These are phyloP conservation scores for Stentor roeselii DNA, from an alignment of 73 alveolate genomes.

Conservation along the genomic window DNA sequence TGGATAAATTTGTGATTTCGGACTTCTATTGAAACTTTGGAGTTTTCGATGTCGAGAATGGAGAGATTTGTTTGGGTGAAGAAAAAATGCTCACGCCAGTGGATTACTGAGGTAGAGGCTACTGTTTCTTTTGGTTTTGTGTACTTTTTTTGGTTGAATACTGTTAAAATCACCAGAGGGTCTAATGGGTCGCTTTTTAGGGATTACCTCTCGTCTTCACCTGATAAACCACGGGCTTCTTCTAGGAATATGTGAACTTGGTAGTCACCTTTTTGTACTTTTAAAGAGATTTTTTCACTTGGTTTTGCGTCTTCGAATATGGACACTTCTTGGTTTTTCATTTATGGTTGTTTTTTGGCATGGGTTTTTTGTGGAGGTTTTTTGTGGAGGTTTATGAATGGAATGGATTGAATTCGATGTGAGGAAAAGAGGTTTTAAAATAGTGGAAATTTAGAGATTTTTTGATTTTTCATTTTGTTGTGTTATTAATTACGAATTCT, in stretches of 20 bases:
- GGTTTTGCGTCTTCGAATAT: too few species aligned
- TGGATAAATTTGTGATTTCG: constrained; percentile 63
- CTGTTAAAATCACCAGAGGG: constrained; percentile 62
- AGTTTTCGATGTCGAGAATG: constrained; percentile 44
- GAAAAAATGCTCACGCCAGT: constrained; percentile 80
- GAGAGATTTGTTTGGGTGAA: constrained; percentile 41
- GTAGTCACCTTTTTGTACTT: constrained; percentile 43
- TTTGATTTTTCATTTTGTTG: too few species aligned
- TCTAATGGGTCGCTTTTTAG: constrained; percentile 57
- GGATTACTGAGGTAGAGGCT: constrained; percentile 50
- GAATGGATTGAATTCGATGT: too few species aligned
- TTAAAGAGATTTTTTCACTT: not conserved
- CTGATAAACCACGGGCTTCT: constrained; percentile 53
- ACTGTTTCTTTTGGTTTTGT: constrained; percentile 69
- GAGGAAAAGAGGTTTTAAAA: too few species aligned
- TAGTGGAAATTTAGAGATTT: too few species aligned
- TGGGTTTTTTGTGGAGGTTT: too few species aligned
- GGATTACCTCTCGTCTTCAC: constrained; percentile 35
- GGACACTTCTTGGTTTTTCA: too few species aligned
- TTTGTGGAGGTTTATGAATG: too few species aligned
- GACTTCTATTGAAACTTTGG: constrained; percentile 52
- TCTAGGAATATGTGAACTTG: constrained; percentile 52
- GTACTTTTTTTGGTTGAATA: constrained; percentile 51
- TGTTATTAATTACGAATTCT: too few species aligned
- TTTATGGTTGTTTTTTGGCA: too few species aligned